Evolutionary conservation across 2,329 filamentous ascomycete species (phyloP), one percentile per base, ranked within the genome.

Genomic region (Waltergamsia citrina): DNA sequence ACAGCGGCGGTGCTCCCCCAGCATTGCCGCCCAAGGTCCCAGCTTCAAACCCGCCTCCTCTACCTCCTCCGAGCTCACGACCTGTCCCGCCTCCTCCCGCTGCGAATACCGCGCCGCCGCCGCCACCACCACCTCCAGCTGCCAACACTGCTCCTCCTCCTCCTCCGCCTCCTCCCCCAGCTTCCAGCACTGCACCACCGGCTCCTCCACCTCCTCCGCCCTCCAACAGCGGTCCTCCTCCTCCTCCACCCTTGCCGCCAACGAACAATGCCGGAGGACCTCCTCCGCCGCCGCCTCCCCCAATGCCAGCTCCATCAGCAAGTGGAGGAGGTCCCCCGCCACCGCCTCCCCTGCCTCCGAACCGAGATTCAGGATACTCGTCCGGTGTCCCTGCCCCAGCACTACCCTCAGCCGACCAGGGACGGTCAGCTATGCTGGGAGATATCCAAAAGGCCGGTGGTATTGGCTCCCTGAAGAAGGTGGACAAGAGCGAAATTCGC

Each of bases 371-470:
- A 40, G 74, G 61, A 36, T 74, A 77, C 52, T 60, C 66, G 4
- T 69, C 74, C 3, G 65, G 71, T 18, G 63, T 64, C 2, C 69
- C 74, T 3, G 56, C 63, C 50, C 63, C 50, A 30, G 42, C 57
- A 4, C 43, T 65, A 11, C 62, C 68, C 4, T 40, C 54, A 9
- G 57, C 56, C 9, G 66, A 67, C 24, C 41, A 57, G 34, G 57
- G 59, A 38, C 78, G 72, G 45, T 65, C 66, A 42, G 81, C 75
- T 35, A 60, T 85, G 51, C 63, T 83, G 43, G 80, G 77, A 29
- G 74, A 81, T 49, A 92, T 92, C 42, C 78, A 83, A 42, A 75
- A 74, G 33, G 73, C 77, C 11, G 78, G 78, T 27, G 78, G 78
- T 39, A 74, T 81, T 40, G 72, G 63, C 17, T 63, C 77, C 16